Evolutionary conservation across 2,329 filamentous ascomycete species (phyloP).

Genomic region (Fusarium stilboides): DNA sequence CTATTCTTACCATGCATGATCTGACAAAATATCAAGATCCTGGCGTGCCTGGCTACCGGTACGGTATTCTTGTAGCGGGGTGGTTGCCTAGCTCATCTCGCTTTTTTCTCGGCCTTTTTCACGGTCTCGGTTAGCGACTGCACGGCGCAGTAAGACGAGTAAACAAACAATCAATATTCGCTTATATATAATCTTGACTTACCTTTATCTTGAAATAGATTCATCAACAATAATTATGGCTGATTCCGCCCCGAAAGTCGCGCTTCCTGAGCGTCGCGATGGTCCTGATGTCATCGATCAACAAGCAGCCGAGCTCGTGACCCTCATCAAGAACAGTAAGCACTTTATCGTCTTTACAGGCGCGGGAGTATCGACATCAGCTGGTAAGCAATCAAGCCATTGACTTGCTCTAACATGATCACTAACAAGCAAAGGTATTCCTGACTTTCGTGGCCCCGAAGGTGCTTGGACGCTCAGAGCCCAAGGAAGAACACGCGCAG

Average conservation of each 20-base stretch:
- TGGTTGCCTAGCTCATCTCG: conserved; percentile 19
- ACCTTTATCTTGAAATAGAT: no score
- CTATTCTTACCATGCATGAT: background rate
- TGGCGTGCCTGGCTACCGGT: no score
- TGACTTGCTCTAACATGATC: rapidly evolving
- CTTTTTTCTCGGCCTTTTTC: no score
- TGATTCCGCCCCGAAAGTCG: conserved; percentile 26
- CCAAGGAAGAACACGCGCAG: conserved; percentile 56
- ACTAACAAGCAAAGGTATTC: conserved; percentile 55
- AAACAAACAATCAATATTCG: background rate
- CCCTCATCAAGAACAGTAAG: conserved; percentile 58
- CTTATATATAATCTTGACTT: no score
- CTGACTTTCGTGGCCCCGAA: conserved; percentile 64
- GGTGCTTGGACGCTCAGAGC: conserved; percentile 63
- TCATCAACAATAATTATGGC: conserved; percentile 20
- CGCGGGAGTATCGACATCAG: conserved; percentile 63
- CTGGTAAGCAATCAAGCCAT: conserved; percentile 49
- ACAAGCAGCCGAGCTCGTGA: conserved; percentile 57
- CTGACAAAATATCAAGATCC: background rate
- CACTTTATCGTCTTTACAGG: conserved; percentile 65
- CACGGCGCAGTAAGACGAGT: background rate
- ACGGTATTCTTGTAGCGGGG: conserved; percentile 34
- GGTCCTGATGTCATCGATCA: conserved; percentile 33
- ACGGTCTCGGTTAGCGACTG: no score
- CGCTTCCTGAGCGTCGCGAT: conserved; percentile 36